These are phyloP conservation scores for Vitis amurensis DNA, from an alignment of 164 flowering plant genomes.

Conservation along the genomic window DNA sequence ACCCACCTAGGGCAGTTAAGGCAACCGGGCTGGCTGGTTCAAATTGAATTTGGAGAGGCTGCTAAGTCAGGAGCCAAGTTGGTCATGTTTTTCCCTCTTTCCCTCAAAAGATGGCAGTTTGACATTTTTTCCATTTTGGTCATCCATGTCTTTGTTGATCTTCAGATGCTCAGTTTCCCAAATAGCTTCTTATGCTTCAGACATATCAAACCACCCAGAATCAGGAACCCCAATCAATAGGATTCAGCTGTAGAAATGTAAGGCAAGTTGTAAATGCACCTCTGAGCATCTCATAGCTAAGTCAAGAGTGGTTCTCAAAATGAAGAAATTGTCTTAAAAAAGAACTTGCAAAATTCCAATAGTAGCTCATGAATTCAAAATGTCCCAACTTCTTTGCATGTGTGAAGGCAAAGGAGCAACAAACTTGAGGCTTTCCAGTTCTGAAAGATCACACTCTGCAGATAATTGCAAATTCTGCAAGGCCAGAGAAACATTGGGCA, in stretches of 20 bases:
- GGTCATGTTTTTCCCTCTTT: too few relatives aligned
- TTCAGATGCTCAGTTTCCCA: neutral
- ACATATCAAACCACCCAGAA: neutral
- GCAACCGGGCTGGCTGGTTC: neutral
- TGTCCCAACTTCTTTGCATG: conserved; percentile 91
- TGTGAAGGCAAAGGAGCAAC: conserved; percentile 76
- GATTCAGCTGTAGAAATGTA: neutral
- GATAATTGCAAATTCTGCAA: conserved; percentile 34
- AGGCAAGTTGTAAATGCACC: neutral
- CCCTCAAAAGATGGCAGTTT: too few relatives aligned
- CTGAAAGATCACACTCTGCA: conserved; percentile 42
- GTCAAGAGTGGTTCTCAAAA: neutral
- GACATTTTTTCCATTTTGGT: too few relatives aligned
- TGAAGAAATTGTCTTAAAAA: neutral
- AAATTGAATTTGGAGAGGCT: neutral
- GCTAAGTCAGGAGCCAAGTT: neutral
- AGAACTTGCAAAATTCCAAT: neutral
- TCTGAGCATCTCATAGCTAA: neutral
- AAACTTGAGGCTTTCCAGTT: conserved; percentile 46
- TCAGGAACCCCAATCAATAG: neutral
- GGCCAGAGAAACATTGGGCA: conserved; percentile 66
- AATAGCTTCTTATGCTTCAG: neutral
- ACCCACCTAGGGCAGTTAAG: neutral
- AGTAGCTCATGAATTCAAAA: conserved; percentile 33
- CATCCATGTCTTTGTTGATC: too few relatives aligned